Percentiles rank a stretch among this genome's conserved stretches.
phyloP scores from a whole-genome alignment of 139 green algal species.

The Chlamydomonas applanata region DNA sequence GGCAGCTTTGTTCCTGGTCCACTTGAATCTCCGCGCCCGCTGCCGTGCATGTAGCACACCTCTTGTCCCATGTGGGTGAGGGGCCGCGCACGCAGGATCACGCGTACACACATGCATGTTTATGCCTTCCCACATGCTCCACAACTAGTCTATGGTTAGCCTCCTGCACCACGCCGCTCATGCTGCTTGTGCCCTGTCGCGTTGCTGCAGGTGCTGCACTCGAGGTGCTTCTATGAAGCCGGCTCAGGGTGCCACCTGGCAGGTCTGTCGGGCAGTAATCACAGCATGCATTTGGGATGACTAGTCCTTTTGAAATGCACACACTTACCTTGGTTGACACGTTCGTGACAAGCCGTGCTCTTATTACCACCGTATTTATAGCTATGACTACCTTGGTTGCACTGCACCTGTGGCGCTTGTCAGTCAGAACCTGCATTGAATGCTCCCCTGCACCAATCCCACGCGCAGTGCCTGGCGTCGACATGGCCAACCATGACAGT shows the following conservation, averaged over 20 bases:
- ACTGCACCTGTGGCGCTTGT: too few species aligned
- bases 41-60: too few species aligned
- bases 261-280: background rate
- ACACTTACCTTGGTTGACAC: background rate
- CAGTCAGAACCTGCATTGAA: conserved; percentile 1
- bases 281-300: background rate
- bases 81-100: too few species aligned
- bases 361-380: too few species aligned
- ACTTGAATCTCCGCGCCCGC: too few species aligned
- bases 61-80: too few species aligned
- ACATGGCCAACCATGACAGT: conserved; percentile 51
- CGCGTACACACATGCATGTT: too few species aligned
- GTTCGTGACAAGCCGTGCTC: background rate
- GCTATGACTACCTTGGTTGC: too few species aligned
- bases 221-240: conserved; percentile 47
- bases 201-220: conserved; percentile 36
- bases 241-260: conserved; percentile 25
- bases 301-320: background rate
- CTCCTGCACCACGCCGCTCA: too few species aligned
- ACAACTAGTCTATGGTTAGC: too few species aligned
- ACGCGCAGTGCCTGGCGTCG: conserved; percentile 37
- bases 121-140: too few species aligned
- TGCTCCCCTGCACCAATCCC: background rate
- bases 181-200: background rate
- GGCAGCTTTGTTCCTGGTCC: too few species aligned